phyloP scores from a whole-genome alignment of 305 asterid genomes.

The Petunia hybrid region DNA sequence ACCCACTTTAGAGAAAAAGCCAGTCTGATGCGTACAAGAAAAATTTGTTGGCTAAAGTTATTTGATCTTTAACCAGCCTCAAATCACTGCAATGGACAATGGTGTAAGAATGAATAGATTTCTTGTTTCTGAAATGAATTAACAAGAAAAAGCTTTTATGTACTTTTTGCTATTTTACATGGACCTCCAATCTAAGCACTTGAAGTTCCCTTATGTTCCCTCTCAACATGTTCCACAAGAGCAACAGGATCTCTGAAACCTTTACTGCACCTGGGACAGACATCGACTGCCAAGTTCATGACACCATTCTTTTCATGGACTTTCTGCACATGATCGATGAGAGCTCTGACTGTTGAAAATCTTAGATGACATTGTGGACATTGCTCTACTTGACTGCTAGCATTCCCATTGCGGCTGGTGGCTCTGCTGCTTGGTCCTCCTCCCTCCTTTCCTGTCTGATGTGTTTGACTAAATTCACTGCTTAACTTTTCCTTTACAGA shows the following conservation, averaged over 20 bases:
- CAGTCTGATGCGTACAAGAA: neutral
- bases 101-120: neutral
- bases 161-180: constrained; percentile 17
- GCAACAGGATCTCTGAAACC: constrained; percentile 86
- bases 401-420: neutral
- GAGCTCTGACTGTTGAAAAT: constrained; percentile 63
- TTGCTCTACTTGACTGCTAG: constrained; percentile 53
- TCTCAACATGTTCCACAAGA: constrained; percentile 96
- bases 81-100: neutral
- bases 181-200: constrained; percentile 48
- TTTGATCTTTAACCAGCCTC: constrained; percentile 24
- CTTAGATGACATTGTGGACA: constrained; percentile 82
- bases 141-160: constrained; percentile 2
- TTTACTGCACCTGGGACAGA: constrained; percentile 91
- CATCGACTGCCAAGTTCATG: constrained; percentile 76
- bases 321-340: constrained; percentile 84
- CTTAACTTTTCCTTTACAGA: constrained; percentile 79
- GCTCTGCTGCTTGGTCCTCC: neutral
- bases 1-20: neutral
- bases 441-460: constrained; percentile 44
- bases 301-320: constrained; percentile 83
- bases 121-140: neutral
- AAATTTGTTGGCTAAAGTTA: neutral
- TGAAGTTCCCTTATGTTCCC: constrained; percentile 80
- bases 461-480: constrained; percentile 63